Base-by-base conservation (phyloP, 208 protist genomes). In the Leptomonas seymouri region DNA sequence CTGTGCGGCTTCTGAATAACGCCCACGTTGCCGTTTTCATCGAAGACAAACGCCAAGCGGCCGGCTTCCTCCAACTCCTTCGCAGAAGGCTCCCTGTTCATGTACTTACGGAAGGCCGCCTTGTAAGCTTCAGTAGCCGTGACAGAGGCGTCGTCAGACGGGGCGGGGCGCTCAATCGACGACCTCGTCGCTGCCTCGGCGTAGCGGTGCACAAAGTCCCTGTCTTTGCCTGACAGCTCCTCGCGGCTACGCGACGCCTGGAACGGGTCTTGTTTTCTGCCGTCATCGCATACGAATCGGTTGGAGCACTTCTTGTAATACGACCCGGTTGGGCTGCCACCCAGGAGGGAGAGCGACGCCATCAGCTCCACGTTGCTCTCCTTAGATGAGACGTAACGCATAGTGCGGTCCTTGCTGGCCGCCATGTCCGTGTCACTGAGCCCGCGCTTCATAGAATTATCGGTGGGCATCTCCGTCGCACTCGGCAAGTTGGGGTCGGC, bases 191-290 rank as follows among this genome's bases (percentile, higher is more conserved):
- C 31, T 18, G 84, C 84, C 71, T 86, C 82, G 1, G 89, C 86
- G 59, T 94, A 94, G 28, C 87, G 87, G 62, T 89, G 75, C n/a
- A 91, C 87, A 69, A 97, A 97, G 63, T 93, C 87, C 46, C 82
- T 77, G 50, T 97, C 89, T n/a, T 78, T 69, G 21, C 81, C 80
- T 4, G 61, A 85, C 23, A 97, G 69, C 25, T 80, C 75, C 27
- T 60, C 58, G 59, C 80, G 82, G 44, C 73, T 71, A 50, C 91
- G 85, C 0, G 73, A 59, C 6, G 84, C 76, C 23, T 80, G 81
- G 57, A 93, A 96, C 0, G 84, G 84, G 30, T 93, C 84, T 46
- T n/a, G 25, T 16, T 28, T 23, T 28, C 12, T 36, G 54, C 74
- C 59, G 14, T 64, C 67, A 12, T 69, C 74, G 23, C 46, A 64